Evolutionary conservation across 2,329 filamentous ascomycete genomes (phyloP), one percentile per base, ranked within the genome.

Genomic region (Diaporthe humulicola): DNA sequence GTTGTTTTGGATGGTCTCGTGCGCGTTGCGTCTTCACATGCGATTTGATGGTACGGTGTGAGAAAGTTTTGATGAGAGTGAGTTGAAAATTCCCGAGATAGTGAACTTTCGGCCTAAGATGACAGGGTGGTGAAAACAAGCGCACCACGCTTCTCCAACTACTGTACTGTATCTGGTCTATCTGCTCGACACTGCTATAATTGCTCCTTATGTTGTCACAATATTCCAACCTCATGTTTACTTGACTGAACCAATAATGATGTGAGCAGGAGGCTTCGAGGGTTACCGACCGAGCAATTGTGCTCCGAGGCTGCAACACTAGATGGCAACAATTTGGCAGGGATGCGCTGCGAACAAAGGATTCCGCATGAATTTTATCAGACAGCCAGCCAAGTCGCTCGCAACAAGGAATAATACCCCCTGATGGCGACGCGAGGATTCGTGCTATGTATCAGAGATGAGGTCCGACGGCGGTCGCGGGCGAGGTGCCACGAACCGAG

Each of bases 1-100:
- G 30, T 2, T 64, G 42, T 17, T 25, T 48, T 36, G 28, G 56
- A 61, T 48, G 69, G 54, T 36, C 38, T 67, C 19, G 67, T 60
- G 30, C 45, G 52, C 52, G 50, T 66, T 30, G 42, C 72, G 60
- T 25, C 71, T 69, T 75, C 74, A 75, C 74, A 75, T 75, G 74
- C 69, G 73, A 71, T 45, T 60, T 38, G 22, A 57, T 22, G 30
- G 58, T 66, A 70, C 56, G 64, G 56, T 42, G 48, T 70, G 45
- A 40, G 60, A 76, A 76, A 70, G 73, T 72, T 76, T 73, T 72
- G 58, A 67, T 66, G 61, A 66, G 64, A 42, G 28, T 40, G 54
- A 52, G 19, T 28, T 67, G 54, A 54, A 70, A 67, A 40, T 36
- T 50, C 48, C 58, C 38, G 33, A 36, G 28, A 15, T n/a, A n/a